phyloP scores from a whole-genome alignment of 768 basidiomycete species.

The Boletus sensibilis region DNA sequence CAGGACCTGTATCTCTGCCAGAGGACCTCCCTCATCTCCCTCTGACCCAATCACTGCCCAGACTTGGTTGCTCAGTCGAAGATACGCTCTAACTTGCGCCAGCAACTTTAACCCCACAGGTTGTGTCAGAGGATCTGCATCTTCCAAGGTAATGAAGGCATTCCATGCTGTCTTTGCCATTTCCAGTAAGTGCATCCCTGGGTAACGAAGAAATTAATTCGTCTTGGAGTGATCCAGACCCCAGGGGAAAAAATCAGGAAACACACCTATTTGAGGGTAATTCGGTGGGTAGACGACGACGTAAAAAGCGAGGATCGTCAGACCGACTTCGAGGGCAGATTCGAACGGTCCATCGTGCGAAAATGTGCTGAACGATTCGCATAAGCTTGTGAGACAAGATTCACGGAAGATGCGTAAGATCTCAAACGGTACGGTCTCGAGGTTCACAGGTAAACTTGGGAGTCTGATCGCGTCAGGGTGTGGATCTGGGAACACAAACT shows the following conservation, averaged over 20 bases:
- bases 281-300: slow-evolving; percentile 67
- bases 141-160: slow-evolving; percentile 39
- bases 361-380: slow-evolving; percentile 63
- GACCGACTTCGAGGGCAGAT: slow-evolving; percentile 52
- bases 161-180: slow-evolving; percentile 81
- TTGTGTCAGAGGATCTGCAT: not conserved
- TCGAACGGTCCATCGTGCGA: slow-evolving; percentile 65
- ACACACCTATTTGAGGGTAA: slow-evolving; percentile 80
- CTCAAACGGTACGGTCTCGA: slow-evolving; percentile 36
- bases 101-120: slow-evolving; percentile 24
- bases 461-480: slow-evolving; percentile 23
- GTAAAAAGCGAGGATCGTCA: slow-evolving; percentile 64
- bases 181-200: slow-evolving; percentile 76
- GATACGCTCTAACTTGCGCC: slow-evolving; percentile 35
- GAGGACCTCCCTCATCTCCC: slow-evolving; percentile 62
- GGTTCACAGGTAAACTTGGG: slow-evolving; percentile 26
- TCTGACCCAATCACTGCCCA: slow-evolving; percentile 54
- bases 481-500: slow-evolving; percentile 38
- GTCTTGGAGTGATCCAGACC: not conserved
- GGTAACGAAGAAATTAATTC: not conserved
- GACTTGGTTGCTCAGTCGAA: slow-evolving; percentile 42
- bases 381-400: slow-evolving; percentile 53
- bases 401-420: slow-evolving; percentile 52
- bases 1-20: slow-evolving; percentile 51
- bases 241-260: not conserved